Evolutionary conservation across 441 rosid species (phyloP), one percentile per base, ranked within the genome.

Genomic region (Syzygium syzygioides): DNA sequence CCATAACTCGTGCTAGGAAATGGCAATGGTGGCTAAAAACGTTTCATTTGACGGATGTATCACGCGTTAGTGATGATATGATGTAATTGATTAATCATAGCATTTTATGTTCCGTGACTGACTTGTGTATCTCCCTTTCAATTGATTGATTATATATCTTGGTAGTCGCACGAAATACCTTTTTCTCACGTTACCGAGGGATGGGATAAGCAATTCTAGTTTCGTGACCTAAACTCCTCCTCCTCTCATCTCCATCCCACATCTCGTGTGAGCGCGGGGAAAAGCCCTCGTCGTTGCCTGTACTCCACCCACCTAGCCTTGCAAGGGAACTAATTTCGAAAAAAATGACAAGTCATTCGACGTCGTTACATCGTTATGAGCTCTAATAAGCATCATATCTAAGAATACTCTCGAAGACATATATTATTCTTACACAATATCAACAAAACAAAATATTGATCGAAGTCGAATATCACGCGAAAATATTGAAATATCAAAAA

Each of bases 91-190:
- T 34, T 14, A 68, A 19, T 34, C 2, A 4, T 4, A 6, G 7
- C 26, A 18, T 5, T 26, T 23, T 10, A 5, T 10, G 6, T 34
- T 3, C 14, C 10, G 3, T 2, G 2, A 34, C 10, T 2, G 15
- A 68, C 26, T 3, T 4, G 18, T 66, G 79, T 9, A 66, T 32
- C 45, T 4, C 45, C 13, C 25, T 32, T 18, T 32, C 45, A 9
- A 56, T 23, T 56, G 60, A 5, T 66, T 2, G 3, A 17, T 66
- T 32, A 32, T 10, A 32, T 19, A n/a, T 25, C 19, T 0, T 3
- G 19, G 3, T 6, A 13, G 66, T 13, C 8, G 0, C 66, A 26
- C 11, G 26, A 59, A 59, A 26, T 13, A n/a, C 68, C 1, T 62
- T 14, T 41, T 41, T 41, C 34, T 14, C 10, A 12, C 34, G 0